phyloP scores from a whole-genome alignment of 2,329 filamentous ascomycete genomes.

The Colletotrichum graminicola region DNA sequence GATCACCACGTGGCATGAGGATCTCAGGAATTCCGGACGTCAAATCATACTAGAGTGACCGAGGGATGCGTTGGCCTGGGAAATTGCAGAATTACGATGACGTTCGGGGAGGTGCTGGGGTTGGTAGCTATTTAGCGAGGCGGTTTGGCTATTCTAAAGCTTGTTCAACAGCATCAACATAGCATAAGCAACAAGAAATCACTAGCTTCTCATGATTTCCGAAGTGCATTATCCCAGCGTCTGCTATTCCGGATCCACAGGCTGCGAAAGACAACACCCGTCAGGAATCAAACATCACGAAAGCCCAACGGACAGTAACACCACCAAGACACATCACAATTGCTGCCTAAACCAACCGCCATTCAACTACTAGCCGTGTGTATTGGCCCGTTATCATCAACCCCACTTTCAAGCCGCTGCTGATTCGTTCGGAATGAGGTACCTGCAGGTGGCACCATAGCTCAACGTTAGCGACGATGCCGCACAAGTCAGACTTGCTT shows the following conservation, averaged over 20 bases:
- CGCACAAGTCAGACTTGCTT: not conserved
- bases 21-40: not conserved
- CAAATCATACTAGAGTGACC: not conserved
- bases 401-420: not conserved
- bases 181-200: not conserved
- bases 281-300: not conserved
- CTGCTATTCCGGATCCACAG: not conserved
- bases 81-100: not conserved
- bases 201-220: not conserved
- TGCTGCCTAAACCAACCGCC: slow-evolving; percentile 14
- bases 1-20: not conserved
- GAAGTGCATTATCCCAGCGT: not conserved
- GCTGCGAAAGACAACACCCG: no score
- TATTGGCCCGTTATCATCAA: not conserved
- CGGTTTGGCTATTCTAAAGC: not conserved
- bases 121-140: not conserved
- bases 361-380: no score
- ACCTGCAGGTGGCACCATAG: not conserved
- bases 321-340: not conserved
- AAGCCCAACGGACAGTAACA: not conserved
- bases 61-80: not conserved
- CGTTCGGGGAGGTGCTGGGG: not conserved
- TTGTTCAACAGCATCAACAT: not conserved
- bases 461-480: slow-evolving; percentile 1
- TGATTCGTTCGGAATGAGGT: slow-evolving; percentile 3